Conservation (phyloP, 768 basidiomycete species). For the Crucibulum laeve region DNA sequence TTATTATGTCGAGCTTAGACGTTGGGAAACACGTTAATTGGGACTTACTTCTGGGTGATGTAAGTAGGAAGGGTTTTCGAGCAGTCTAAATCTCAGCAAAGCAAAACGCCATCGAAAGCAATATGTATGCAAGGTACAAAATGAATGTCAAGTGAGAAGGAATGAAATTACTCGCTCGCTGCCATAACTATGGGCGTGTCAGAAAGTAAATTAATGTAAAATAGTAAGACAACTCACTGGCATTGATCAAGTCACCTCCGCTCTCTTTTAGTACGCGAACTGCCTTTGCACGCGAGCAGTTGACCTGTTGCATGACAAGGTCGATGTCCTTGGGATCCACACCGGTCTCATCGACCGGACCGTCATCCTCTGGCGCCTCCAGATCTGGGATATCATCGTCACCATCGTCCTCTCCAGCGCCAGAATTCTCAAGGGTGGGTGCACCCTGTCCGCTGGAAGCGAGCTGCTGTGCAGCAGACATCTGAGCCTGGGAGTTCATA, state of each 20-base stretch:
- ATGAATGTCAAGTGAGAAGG: conserved; percentile 22
- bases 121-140: conserved; percentile 17
- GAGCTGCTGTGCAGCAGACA: conserved; percentile 78
- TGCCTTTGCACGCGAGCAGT: conserved; percentile 89
- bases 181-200: conserved; percentile 67
- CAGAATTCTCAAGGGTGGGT: conserved; percentile 46
- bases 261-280: conserved; percentile 87
- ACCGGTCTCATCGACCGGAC: conserved; percentile 78
- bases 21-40: conserved; percentile 42
- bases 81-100: conserved; percentile 11
- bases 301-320: conserved; percentile 85
- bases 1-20: conserved; percentile 73
- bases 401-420: conserved; percentile 52
- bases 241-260: conserved; percentile 93
- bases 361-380: conserved; percentile 80
- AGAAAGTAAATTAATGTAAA: background rate
- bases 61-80: too few relatives aligned
- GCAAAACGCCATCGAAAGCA: conserved; percentile 15
- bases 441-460: conserved; percentile 45
- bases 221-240: conserved; percentile 59
- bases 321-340: conserved; percentile 95
- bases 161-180: conserved; percentile 70
- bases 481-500: conserved; percentile 75
- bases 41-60: too few relatives aligned
- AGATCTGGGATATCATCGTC: conserved; percentile 85